These are phyloP conservation scores for Sporothrix sp. DNA, from an alignment of 2,329 filamentous ascomycete genomes.

Conservation along the genomic window DNA sequence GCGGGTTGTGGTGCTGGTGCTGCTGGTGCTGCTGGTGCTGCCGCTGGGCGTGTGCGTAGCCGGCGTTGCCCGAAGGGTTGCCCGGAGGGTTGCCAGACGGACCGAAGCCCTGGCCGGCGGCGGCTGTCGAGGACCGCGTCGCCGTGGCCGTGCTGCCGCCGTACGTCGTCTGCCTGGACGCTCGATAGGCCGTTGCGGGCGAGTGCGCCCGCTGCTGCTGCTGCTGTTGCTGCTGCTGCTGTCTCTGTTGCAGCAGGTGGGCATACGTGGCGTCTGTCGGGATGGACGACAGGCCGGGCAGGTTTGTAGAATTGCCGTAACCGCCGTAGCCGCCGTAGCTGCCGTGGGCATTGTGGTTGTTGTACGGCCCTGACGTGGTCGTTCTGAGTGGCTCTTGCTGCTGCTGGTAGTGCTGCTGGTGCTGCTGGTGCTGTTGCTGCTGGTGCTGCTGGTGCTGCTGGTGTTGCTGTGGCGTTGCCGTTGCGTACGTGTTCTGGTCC, in stretches of 20 bases:
- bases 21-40: constrained; percentile 19
- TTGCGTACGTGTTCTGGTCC: not conserved
- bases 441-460: not conserved
- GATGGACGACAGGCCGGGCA: not conserved
- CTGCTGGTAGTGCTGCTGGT: not conserved
- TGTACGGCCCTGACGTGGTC: not conserved
- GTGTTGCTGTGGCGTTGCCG: not conserved
- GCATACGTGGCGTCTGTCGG: not conserved
- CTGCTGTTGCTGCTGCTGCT: not conserved
- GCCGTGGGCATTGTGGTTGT: not conserved
- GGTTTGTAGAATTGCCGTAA: no score
- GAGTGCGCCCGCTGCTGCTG: constrained; percentile 1
- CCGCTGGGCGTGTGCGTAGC: not conserved
- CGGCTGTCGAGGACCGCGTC: not conserved
- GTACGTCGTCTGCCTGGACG: not conserved
- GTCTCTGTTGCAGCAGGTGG: not conserved
- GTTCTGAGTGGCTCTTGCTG: not conserved
- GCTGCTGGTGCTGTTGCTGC: not conserved
- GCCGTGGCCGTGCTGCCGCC: no score
- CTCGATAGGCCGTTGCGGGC: not conserved
- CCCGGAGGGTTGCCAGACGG: no score
- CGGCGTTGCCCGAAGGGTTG: not conserved
- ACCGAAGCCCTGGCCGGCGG: no score
- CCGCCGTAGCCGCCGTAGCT: no score
- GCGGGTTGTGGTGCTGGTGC: constrained; percentile 26